Base-by-base conservation (phyloP, 352 stramenopile genomes). In the Phytophthora pinifolia region DNA sequence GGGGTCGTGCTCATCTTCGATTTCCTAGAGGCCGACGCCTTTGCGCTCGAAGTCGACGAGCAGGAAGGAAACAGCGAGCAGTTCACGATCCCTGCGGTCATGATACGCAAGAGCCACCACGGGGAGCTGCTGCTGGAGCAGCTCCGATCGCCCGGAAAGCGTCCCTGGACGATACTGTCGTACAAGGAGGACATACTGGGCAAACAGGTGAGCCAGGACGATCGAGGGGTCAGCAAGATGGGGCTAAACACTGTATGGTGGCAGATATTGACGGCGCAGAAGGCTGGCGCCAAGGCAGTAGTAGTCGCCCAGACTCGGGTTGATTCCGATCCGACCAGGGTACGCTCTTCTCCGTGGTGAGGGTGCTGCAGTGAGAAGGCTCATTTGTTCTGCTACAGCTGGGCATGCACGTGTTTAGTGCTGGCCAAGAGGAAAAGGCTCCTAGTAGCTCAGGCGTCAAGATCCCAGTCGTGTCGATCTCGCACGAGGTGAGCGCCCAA, bases 11-110 rank as follows among this genome's bases (percentile, higher is more conserved):
- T 89, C 38, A 67, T 88, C 17, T 89, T 91, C 50, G 76, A 83
- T 43, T 87, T 91, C 14, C 61, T 91, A 0, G 74, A 86, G 3
- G 81, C 81, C 0, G 81, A 91, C 6, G 70, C 81, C 12, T 89
- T 91, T 42, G 58, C 74, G 2, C 65, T 91, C 13, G 74, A 86
- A 39, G 41, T 65, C 1, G 58, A 64, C 4, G 78, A 84, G 4
- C 74, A 86, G 25, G 70, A 79, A 22, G 27, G 22, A 7, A 29
- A 31, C 6, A 17, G 1, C 17, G 65, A 76, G 17, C n/a, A n/a
- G 0, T 87, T 87, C 55, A 46, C 41, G 2, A 88, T 89, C 41
- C 79, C 81, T 22, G 76, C 73, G 1, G 79, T 87, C 13, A 89
- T 91, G 81, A 59, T 87, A 20, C 79, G 79, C 20, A 85, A 82